Conservation (phyloP, 2,329 filamentous ascomycete species). For the Ustulina deusta region DNA sequence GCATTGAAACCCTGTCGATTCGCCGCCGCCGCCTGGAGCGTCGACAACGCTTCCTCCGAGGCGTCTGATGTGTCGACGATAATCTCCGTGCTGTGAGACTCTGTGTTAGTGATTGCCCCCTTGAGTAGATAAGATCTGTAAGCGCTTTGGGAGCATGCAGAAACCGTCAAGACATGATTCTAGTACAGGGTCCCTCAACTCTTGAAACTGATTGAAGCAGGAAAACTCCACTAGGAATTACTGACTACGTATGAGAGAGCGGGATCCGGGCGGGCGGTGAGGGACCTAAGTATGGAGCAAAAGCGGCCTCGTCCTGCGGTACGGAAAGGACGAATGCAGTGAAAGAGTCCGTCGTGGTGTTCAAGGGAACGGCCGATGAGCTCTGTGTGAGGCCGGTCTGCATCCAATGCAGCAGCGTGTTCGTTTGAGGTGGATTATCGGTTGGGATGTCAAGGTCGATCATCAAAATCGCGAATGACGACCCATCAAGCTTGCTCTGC, state of each 20-base stretch:
- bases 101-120: slow-evolving; percentile 19
- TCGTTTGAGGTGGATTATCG: slow-evolving; percentile 52
- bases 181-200: background rate
- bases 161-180: background rate
- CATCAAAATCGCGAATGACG: slow-evolving; percentile 58
- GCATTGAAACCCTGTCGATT: slow-evolving; percentile 47
- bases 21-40: slow-evolving; percentile 46
- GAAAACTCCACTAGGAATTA: background rate
- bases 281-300: slow-evolving; percentile 47
- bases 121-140: background rate
- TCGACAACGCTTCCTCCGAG: slow-evolving; percentile 40
- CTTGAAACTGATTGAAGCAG: background rate
- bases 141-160: background rate
- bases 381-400: slow-evolving; percentile 54
- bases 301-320: slow-evolving; percentile 41
- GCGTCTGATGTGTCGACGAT: slow-evolving; percentile 50
- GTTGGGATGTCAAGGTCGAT: slow-evolving; percentile 63
- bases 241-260: slow-evolving; percentile 48
- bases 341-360: slow-evolving; percentile 41
- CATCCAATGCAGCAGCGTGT: slow-evolving; percentile 59
- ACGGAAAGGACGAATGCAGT: slow-evolving; percentile 44
- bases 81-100: slow-evolving; percentile 43
- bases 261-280: slow-evolving; percentile 48
- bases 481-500: slow-evolving; percentile 53
- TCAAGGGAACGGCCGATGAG: slow-evolving; percentile 41